Conservation (phyloP, 768 basidiomycete genomes). For the Leucogyrophana mollusca region DNA sequence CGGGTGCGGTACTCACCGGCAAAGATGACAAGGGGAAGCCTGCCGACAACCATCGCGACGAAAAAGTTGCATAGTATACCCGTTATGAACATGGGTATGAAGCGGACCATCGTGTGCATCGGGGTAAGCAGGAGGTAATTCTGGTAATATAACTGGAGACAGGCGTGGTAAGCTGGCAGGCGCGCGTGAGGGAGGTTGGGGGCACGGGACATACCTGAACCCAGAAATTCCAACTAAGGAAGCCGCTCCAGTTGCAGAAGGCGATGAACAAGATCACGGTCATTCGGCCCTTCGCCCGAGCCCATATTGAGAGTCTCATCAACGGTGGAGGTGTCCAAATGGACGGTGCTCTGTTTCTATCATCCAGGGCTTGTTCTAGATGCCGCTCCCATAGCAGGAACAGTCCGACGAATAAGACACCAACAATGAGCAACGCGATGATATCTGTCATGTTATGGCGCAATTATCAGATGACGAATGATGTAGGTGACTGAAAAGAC, state of each 20-base stretch:
- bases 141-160: constrained; percentile 66
- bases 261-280: constrained; percentile 62
- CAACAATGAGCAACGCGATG: constrained; percentile 63
- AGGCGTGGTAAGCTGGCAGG: not conserved
- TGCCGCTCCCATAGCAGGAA: constrained; percentile 70
- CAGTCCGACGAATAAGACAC: constrained; percentile 48
- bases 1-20: constrained; percentile 40
- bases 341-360: constrained; percentile 17
- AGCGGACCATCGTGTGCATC: constrained; percentile 58
- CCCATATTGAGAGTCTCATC: constrained; percentile 64
- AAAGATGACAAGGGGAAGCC: constrained; percentile 54
- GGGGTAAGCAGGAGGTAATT: constrained; percentile 54
- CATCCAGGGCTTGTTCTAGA: constrained; percentile 41
- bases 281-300: constrained; percentile 59
- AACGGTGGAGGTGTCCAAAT: constrained; percentile 54
- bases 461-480: constrained; percentile 13
- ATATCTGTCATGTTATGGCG: constrained; percentile 47
- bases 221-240: constrained; percentile 56
- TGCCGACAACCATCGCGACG: constrained; percentile 58
- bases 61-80: constrained; percentile 65
- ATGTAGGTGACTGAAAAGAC: constrained; percentile 12
- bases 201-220: constrained; percentile 28
- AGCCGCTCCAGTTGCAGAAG: constrained; percentile 62
- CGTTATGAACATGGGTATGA: constrained; percentile 70
- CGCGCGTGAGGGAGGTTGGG: constrained; percentile 21